These are phyloP conservation scores for Urostyla sp. DNA, from an alignment of 73 alveolate species.

Conservation along the genomic window DNA sequence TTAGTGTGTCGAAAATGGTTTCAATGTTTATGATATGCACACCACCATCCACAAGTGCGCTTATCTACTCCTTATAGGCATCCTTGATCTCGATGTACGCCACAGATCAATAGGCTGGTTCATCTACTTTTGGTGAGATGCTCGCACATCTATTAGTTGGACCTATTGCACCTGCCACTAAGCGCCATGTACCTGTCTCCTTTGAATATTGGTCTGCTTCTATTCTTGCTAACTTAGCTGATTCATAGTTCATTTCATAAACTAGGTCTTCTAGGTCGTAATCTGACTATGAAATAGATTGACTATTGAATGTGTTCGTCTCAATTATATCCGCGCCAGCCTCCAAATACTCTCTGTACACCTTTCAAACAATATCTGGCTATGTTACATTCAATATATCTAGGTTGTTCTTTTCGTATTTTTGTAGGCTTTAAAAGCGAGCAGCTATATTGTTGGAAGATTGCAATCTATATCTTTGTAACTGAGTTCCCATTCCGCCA, in stretches of 20 bases:
- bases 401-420: slow-evolving; percentile 74
- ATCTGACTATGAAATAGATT: slow-evolving; percentile 62
- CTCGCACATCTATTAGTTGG: slow-evolving; percentile 77
- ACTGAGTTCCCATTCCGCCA: slow-evolving; percentile 92
- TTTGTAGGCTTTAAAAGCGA: slow-evolving; percentile 65
- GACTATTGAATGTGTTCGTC: slow-evolving; percentile 85
- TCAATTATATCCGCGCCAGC: slow-evolving; percentile 88
- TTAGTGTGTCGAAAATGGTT: slow-evolving; percentile 81
- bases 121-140: slow-evolving; percentile 81
- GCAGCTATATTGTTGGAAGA: too few species aligned
- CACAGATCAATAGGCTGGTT: slow-evolving; percentile 68
- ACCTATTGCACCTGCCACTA: slow-evolving; percentile 88
- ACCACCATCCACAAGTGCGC: slow-evolving; percentile 82
- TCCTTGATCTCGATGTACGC: background rate
- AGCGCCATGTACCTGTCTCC: slow-evolving; percentile 64
- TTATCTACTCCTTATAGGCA: slow-evolving; percentile 65
- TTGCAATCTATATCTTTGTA: slow-evolving; percentile 70
- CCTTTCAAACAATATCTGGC: slow-evolving; percentile 67
- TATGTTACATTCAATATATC: slow-evolving; percentile 73
- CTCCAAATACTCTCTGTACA: slow-evolving; percentile 71
- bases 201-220: slow-evolving; percentile 63
- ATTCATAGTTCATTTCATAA: slow-evolving; percentile 65
- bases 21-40: slow-evolving; percentile 73
- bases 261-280: slow-evolving; percentile 70
- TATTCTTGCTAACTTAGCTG: slow-evolving; percentile 64